Percentiles rank a stretch among this genome's conserved stretches.
phyloP scores from a whole-genome alignment of 345 rosid species.

The Limnanthes douglasii region DNA sequence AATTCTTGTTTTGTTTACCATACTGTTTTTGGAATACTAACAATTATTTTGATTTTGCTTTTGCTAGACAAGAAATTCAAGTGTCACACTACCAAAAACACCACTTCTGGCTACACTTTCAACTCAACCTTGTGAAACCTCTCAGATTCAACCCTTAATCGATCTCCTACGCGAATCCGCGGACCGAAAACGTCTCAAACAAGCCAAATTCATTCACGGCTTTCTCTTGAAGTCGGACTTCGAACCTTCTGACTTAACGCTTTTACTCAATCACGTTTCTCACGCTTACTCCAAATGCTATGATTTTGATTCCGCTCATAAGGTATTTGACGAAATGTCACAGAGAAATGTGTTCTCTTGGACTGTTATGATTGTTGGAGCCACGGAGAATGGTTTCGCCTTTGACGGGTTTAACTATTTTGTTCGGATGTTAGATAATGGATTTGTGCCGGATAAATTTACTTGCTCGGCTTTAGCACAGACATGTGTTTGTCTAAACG shows the following conservation, averaged over 20 bases:
- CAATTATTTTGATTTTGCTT: neutral
- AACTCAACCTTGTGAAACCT: slow-evolving; percentile 1
- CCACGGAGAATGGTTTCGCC: slow-evolving; percentile 16
- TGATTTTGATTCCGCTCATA: slow-evolving; percentile 16
- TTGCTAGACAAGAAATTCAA: slow-evolving; percentile 7
- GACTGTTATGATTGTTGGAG: slow-evolving; percentile 29
- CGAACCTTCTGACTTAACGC: slow-evolving; percentile 6
- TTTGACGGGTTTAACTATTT: slow-evolving; percentile 14
- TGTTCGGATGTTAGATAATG: slow-evolving; percentile 12
- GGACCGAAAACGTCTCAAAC: slow-evolving; percentile 9
- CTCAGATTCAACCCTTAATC: slow-evolving; percentile 11
- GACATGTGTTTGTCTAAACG: slow-evolving; percentile 21
- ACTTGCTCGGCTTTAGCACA: slow-evolving; percentile 20
- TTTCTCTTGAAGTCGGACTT: slow-evolving; percentile 10
- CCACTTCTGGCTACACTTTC: neutral
- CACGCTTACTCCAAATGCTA: slow-evolving; percentile 20
- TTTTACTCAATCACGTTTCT: slow-evolving; percentile 18
- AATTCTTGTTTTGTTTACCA: neutral
- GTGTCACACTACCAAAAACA: neutral
- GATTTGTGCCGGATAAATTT: slow-evolving; percentile 21
- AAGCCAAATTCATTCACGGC: slow-evolving; percentile 18
- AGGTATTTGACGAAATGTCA: slow-evolving; percentile 24
- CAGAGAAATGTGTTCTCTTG: slow-evolving; percentile 26
- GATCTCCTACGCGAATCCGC: slow-evolving; percentile 17
- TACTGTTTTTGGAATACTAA: neutral